Base-by-base conservation (phyloP, 768 basidiomycete genomes). In the Trametes cinnabarina region DNA sequence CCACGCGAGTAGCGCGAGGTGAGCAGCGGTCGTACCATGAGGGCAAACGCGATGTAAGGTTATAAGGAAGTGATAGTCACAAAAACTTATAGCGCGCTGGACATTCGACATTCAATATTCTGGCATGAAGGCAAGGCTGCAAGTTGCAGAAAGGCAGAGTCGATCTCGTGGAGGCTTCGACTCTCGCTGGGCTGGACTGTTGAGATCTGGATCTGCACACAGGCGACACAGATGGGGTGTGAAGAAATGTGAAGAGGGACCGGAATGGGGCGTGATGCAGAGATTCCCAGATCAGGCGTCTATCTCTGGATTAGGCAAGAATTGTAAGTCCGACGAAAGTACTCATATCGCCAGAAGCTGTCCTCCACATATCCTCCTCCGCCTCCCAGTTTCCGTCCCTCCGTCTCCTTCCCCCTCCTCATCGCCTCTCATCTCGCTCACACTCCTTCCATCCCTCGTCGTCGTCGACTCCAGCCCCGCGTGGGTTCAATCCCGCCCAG, bases 391-490 rank as follows among this genome's bases (percentile, higher is more conserved):
- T 15, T 39, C 37, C n/a, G 37, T 47, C 53, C 34, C 10, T 37
- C 28, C 28, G 12, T 46, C 42, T 2, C 7, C 32, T 19, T 50
- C 26, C 14, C 22, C 23, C 11, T 23, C 47, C 40, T 48, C 51
- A 22, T 30, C 23, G 49, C 23, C 52, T 34, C 51, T 26, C 52
- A 52, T n/a, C n/a, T n/a, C n/a, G n/a, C n/a, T n/a, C 52, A 30
- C 47, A 32, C 58, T 41, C 58, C 42, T 35, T 43, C 55, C 41
- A 28, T 49, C 51, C 58, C 37, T 35, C 41, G 43, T 52, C 51
- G 43, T 44, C 58, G 55, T 49, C 6, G 51, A n/a, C 25, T 28
- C 50, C 49, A 34, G 26, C 57, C 49, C 58, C 59, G 63, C 48
- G 58, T 46, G 58, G 58, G 58, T 51, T 19, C 15, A 23, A 22